Percentiles rank a stretch among this genome's conserved stretches.
phyloP scores from a whole-genome alignment of 169 alveolate species.

The Cryptosporidium canis region DNA sequence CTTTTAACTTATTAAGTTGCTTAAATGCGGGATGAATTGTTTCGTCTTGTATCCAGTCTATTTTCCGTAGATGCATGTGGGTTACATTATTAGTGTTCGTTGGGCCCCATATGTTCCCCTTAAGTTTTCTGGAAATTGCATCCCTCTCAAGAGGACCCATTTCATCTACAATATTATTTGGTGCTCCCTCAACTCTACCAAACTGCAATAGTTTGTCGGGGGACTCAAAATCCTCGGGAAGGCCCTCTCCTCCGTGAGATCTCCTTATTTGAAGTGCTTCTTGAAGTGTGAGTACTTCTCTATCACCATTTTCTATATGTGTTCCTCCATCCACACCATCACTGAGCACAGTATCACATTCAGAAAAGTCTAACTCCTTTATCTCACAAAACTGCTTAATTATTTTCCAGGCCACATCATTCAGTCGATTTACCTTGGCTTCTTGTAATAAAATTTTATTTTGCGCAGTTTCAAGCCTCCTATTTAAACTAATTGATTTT shows the following conservation, averaged over 20 bases:
- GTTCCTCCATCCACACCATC: neutral
- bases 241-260: constrained; percentile 62
- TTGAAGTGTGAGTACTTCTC: constrained; percentile 46
- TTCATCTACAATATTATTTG: neutral
- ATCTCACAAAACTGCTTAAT: constrained; percentile 11
- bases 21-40: constrained; percentile 45
- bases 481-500: constrained; percentile 47
- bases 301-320: neutral
- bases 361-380: constrained; percentile 6
- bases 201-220: constrained; percentile 46
- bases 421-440: constrained; percentile 45
- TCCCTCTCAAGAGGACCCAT: neutral
- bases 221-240: constrained; percentile 56
- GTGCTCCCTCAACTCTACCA: constrained; percentile 27
- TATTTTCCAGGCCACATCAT: constrained; percentile 62
- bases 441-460: constrained; percentile 50
- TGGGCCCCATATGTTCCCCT: neutral
- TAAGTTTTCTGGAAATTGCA: neutral
- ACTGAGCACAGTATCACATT: neutral
- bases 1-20: neutral
- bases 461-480: neutral
- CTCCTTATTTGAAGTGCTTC: constrained; percentile 64
- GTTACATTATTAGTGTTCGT: neutral
- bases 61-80: constrained; percentile 6
- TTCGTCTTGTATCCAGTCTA: neutral